phyloP scores from a whole-genome alignment of 2,329 filamentous ascomycete genomes.

The Xylariaceae sp. region DNA sequence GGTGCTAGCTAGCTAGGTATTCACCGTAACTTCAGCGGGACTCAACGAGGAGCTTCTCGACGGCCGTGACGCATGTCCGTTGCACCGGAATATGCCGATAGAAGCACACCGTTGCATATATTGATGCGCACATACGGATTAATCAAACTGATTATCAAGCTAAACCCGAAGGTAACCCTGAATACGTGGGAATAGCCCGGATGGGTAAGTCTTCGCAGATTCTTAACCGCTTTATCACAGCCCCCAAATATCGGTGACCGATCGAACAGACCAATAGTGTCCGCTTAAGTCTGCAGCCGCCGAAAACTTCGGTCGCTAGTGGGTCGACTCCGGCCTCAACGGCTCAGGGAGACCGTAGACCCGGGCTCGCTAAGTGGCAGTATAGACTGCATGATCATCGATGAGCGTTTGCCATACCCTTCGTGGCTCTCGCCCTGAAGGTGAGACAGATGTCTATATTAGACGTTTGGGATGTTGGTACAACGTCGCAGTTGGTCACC shows the following conservation, averaged over 20 bases:
- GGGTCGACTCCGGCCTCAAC: slow-evolving; percentile 10
- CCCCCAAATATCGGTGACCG: slow-evolving; percentile 18
- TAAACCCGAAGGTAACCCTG: background rate
- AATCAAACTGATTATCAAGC: background rate
- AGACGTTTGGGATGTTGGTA: slow-evolving; percentile 1
- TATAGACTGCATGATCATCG: background rate
- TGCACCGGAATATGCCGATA: background rate
- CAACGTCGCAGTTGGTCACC: slow-evolving; percentile 4
- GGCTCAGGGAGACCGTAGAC: background rate
- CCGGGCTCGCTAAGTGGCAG: slow-evolving; percentile 3
- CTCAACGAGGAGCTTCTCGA: background rate
- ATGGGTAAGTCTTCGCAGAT: slow-evolving; percentile 1
- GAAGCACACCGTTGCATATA: no score
- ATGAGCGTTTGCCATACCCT: slow-evolving; percentile 5
- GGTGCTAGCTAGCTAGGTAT: background rate
- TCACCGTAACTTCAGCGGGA: background rate
- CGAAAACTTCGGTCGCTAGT: slow-evolving; percentile 10
- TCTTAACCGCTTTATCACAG: background rate
- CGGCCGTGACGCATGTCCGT: background rate
- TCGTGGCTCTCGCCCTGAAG: slow-evolving; percentile 6
- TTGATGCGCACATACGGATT: no score
- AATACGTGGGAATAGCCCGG: slow-evolving; percentile 8
- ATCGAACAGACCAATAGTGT: slow-evolving; percentile 5
- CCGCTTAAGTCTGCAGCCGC: background rate
- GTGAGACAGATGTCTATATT: background rate